phyloP scores from a whole-genome alignment of 345 rosid species.

The Eucalyptus rudis region DNA sequence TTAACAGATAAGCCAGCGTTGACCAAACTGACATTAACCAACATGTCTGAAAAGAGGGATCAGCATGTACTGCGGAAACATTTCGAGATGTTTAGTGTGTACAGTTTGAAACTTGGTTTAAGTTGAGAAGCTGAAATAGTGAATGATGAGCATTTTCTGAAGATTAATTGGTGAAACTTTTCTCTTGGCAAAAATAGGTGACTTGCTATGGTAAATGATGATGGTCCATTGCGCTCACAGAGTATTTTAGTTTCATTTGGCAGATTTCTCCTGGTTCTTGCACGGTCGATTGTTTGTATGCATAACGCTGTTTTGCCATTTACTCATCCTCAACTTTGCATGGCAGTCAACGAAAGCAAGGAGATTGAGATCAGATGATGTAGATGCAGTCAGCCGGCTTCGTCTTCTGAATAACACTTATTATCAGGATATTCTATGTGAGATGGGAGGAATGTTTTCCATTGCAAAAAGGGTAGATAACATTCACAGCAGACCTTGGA shows the following conservation, averaged over 20 bases:
- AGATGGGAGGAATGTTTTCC: conserved; percentile 95
- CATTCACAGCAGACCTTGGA: conserved; percentile 97
- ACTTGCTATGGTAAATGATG: background rate
- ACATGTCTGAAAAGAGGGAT: background rate
- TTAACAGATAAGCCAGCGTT: background rate
- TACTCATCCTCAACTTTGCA: background rate
- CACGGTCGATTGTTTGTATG: background rate
- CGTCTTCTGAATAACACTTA: conserved; percentile 53
- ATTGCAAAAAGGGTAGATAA: conserved; percentile 83
- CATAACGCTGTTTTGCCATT: background rate
- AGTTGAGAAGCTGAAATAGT: background rate
- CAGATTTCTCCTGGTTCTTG: background rate
- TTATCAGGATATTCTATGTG: conserved; percentile 67
- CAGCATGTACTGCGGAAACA: background rate
- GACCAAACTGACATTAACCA: background rate
- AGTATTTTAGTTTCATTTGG: background rate
- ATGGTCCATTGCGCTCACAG: background rate
- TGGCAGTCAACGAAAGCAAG: conserved; percentile 55
- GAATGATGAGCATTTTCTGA: background rate
- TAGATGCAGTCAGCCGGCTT: conserved; percentile 79
- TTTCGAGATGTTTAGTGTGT: background rate
- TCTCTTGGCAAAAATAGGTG: background rate
- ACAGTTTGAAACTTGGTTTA: background rate
- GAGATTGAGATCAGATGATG: conserved; percentile 92
- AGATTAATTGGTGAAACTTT: background rate